A percentile compares a stretch with the other conserved stretches of the same genome.
These are phyloP conservation scores for Graphilbum fragrans DNA, from an alignment of 2,329 filamentous ascomycete genomes.

Conservation along the genomic window DNA sequence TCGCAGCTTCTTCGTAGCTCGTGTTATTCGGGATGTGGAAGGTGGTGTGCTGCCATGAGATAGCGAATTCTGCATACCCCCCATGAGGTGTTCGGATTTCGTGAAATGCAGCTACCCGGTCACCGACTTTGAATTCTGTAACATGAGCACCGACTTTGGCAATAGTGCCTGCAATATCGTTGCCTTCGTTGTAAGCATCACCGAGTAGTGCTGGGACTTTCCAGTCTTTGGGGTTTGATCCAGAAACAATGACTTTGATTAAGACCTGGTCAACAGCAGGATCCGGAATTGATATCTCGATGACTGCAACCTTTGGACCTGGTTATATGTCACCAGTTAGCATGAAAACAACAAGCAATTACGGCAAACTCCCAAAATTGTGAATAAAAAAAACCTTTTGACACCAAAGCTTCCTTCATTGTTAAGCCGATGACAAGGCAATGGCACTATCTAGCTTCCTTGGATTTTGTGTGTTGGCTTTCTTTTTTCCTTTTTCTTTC, in stretches of 20 bases:
- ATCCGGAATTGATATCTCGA: slow-evolving; percentile 26
- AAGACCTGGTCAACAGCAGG: slow-evolving; percentile 16
- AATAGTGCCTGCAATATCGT: slow-evolving; percentile 43
- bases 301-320: slow-evolving; percentile 22
- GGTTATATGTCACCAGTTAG: no score
- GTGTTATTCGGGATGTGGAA: slow-evolving; percentile 25
- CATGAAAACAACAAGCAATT: no score
- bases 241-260: slow-evolving; percentile 18
- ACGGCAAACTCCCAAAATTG: no score
- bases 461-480: no score
- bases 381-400: no score
- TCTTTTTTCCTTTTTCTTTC: no score
- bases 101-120: slow-evolving; percentile 44
- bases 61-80: slow-evolving; percentile 28
- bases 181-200: slow-evolving; percentile 28
- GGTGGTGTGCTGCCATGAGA: slow-evolving; percentile 26
- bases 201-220: slow-evolving; percentile 15
- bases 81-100: slow-evolving; percentile 22
- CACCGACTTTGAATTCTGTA: slow-evolving; percentile 42
- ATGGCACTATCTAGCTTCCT: no score
- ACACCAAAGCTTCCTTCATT: no score
- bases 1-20: slow-evolving; percentile 26
- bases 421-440: no score
- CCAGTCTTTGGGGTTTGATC: slow-evolving; percentile 37
- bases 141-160: slow-evolving; percentile 42